Conservation (phyloP, 306 rosid genomes). For the Pueraria montana region DNA sequence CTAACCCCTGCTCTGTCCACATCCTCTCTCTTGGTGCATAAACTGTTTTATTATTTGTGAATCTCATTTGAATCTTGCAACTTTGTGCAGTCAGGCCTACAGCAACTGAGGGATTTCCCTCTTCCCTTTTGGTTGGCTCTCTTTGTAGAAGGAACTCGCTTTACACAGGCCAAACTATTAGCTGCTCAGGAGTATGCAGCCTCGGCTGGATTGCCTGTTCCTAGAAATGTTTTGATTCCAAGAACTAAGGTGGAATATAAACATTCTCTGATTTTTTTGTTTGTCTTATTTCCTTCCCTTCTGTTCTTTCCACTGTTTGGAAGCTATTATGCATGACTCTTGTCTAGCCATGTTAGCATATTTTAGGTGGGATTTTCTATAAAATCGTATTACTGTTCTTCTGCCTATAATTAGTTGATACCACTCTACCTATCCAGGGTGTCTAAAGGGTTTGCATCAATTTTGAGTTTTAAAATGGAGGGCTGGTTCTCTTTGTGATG, state of each 20-base stretch:
- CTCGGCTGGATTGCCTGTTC: slow-evolving; percentile 75
- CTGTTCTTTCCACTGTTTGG: slow-evolving; percentile 35
- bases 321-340: slow-evolving; percentile 31
- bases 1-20: background rate
- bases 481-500: background rate
- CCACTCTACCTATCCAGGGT: slow-evolving; percentile 17
- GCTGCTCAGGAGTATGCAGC: slow-evolving; percentile 94
- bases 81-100: slow-evolving; percentile 80
- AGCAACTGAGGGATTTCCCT: slow-evolving; percentile 77
- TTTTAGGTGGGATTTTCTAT: slow-evolving; percentile 15
- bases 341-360: slow-evolving; percentile 14
- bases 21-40: slow-evolving; percentile 11
- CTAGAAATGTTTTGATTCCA: slow-evolving; percentile 94
- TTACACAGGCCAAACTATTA: slow-evolving; percentile 85
- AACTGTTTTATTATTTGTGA: slow-evolving; percentile 31
- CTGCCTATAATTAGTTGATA: slow-evolving; percentile 23
- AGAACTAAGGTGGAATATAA: slow-evolving; percentile 81
- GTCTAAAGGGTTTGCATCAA: background rate
- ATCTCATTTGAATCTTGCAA: slow-evolving; percentile 41
- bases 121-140: slow-evolving; percentile 97
- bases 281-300: slow-evolving; percentile 5
- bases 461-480: background rate
- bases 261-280: background rate
- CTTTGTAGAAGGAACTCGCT: slow-evolving; percentile 97
- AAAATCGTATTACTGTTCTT: background rate